These are phyloP conservation scores for Coprinellus aureogranulatus DNA, from an alignment of 768 basidiomycete genomes.

Conservation along the genomic window DNA sequence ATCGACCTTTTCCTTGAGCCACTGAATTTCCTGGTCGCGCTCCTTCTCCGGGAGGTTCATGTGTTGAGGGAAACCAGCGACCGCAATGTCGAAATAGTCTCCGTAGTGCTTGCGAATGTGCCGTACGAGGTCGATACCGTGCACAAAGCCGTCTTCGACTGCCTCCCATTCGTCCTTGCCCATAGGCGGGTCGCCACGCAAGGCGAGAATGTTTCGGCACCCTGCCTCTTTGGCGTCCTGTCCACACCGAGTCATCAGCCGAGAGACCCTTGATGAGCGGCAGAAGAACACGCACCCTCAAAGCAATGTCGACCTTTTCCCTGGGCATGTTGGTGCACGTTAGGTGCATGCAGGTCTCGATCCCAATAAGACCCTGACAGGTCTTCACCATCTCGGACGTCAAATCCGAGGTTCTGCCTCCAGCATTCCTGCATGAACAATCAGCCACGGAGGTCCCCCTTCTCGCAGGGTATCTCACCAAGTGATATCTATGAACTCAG, in stretches of 20 bases:
- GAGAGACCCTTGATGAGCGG: background rate
- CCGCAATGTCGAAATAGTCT: constrained; percentile 94
- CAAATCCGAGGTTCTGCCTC: constrained; percentile 90
- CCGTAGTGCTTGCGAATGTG: constrained; percentile 82
- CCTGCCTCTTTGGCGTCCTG: constrained; percentile 89
- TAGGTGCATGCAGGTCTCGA: constrained; percentile 98
- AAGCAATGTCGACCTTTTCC: constrained; percentile 89
- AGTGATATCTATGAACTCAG: constrained; percentile 98
- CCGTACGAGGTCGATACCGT: constrained; percentile 88
- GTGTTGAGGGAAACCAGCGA: constrained; percentile 89
- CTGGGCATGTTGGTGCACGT: constrained; percentile 99
- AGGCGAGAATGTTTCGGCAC: constrained; percentile 89
- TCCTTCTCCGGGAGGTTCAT: constrained; percentile 72
- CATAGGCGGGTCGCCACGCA: constrained; percentile 87
- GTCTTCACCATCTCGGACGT: constrained; percentile 93
- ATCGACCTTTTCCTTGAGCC: constrained; percentile 88
- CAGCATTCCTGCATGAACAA: constrained; percentile 75
- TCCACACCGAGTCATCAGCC: background rate
- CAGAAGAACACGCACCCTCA: constrained; percentile 55
- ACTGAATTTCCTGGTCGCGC: constrained; percentile 74
- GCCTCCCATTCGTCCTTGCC: constrained; percentile 92
- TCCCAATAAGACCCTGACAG: constrained; percentile 87
- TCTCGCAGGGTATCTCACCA: constrained; percentile 48
- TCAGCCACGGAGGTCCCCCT: background rate
- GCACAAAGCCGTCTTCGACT: constrained; percentile 84